These are phyloP conservation scores for Tirmania nivea DNA, from an alignment of 495 filamentous ascomycete genomes.

Conservation along the genomic window DNA sequence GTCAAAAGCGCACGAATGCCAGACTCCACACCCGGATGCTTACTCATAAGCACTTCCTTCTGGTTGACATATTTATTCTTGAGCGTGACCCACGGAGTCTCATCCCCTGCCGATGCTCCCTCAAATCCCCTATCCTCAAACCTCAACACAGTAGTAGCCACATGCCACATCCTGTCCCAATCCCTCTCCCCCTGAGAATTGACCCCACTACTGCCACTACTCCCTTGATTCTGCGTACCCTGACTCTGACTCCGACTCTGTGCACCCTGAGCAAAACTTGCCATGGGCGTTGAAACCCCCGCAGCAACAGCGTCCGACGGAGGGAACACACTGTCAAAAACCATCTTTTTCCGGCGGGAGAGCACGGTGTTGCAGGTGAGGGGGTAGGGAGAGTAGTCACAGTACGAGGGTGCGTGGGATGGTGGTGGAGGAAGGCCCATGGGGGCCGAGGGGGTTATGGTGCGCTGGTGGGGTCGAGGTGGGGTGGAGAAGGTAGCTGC, in stretches of 20 bases:
- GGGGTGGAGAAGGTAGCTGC: not conserved
- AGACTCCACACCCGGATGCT: not conserved
- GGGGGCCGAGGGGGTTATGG: not conserved
- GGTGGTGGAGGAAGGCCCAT: not conserved
- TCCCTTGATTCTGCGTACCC: not conserved
- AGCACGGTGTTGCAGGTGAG: not conserved
- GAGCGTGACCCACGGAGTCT: not conserved
- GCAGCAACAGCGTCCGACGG: not conserved
- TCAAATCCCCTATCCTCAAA: not conserved
- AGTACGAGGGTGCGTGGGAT: not conserved
- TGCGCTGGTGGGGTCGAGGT: not conserved
- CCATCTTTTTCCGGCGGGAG: not conserved
- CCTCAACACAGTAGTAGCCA: not conserved
- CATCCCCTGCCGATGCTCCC: not conserved
- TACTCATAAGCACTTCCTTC: no score
- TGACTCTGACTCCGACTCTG: not conserved
- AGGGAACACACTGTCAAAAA: not conserved
- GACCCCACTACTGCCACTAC: not conserved
- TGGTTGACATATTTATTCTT: not conserved
- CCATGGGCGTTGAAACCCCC: not conserved
- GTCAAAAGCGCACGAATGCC: not conserved
- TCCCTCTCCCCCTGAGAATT: not conserved
- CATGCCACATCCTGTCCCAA: not conserved
- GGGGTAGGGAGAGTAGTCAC: not conserved
- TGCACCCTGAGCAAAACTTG: not conserved